These are phyloP conservation scores for Lineolata rhizophorae DNA, from an alignment of 495 filamentous ascomycete genomes.

Conservation along the genomic window DNA sequence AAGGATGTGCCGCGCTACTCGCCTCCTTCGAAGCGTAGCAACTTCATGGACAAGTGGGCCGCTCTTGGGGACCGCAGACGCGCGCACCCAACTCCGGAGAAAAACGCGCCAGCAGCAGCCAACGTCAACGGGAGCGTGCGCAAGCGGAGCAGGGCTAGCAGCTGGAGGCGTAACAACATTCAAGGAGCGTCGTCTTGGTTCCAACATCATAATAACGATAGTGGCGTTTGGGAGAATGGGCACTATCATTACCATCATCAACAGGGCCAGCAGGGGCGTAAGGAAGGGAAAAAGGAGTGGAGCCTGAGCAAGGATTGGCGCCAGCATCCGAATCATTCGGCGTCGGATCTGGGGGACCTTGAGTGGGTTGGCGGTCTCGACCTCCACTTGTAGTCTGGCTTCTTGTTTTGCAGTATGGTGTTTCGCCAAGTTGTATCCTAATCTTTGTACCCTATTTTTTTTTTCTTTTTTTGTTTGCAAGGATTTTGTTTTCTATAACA, in stretches of 20 bases:
- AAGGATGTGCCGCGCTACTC: conserved; percentile 28
- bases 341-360: conserved; percentile 41
- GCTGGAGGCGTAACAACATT: conserved; percentile 10
- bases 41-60: conserved; percentile 66
- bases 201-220: conserved; percentile 6
- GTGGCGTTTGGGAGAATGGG: conserved; percentile 7
- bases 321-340: conserved; percentile 8
- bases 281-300: conserved; percentile 9
- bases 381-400: conserved; percentile 25
- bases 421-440: too few relatives aligned
- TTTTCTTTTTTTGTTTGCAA: too few relatives aligned
- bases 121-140: conserved; percentile 8
- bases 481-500: too few relatives aligned
- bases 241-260: not conserved
- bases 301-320: conserved; percentile 43
- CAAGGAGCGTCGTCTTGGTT: conserved; percentile 4
- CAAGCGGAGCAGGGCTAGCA: conserved; percentile 11
- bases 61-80: conserved; percentile 62
- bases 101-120: conserved; percentile 12
- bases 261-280: not conserved
- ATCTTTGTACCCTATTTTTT: too few relatives aligned
- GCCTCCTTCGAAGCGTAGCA: conserved; percentile 26
- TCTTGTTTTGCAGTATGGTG: too few relatives aligned
- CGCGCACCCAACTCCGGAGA: conserved; percentile 22
- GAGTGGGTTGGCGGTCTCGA: conserved; percentile 79